Conservation (phyloP, 192 early-diverging fungal genomes). For the Rhizophagus prolifer region DNA sequence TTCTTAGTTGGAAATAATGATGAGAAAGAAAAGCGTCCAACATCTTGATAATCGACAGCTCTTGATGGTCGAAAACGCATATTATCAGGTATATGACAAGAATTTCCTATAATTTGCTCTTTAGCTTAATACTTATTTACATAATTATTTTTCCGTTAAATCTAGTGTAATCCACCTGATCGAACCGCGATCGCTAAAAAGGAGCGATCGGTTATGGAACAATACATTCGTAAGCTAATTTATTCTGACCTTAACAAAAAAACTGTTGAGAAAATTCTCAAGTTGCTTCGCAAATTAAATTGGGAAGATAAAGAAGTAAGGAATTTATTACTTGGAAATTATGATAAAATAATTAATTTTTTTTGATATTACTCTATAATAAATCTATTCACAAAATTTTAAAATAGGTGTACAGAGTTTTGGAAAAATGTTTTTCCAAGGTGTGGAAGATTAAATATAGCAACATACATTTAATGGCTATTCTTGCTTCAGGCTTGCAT, state of each 20-base stretch:
- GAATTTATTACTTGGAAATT: neutral
- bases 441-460: slow-evolving; percentile 92
- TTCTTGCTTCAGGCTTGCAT: slow-evolving; percentile 73
- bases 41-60: slow-evolving; percentile 81
- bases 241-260: slow-evolving; percentile 80
- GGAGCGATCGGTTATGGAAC: slow-evolving; percentile 77
- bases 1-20: slow-evolving; percentile 79
- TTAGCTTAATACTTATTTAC: slow-evolving; percentile 16
- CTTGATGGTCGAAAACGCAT: slow-evolving; percentile 94
- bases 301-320: slow-evolving; percentile 69
- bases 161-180: slow-evolving; percentile 79
- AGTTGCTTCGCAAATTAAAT: slow-evolving; percentile 78
- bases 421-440: slow-evolving; percentile 82
- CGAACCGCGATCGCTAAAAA: slow-evolving; percentile 61
- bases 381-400: neutral
- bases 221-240: slow-evolving; percentile 85
- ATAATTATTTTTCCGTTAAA: slow-evolving; percentile 1
- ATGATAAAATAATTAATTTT: neutral
- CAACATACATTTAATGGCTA: slow-evolving; percentile 82
- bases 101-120: neutral
- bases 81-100: slow-evolving; percentile 58
- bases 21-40: slow-evolving; percentile 82
- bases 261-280: slow-evolving; percentile 65
- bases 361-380: neutral
- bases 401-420: slow-evolving; percentile 50